Evolutionary conservation across 2,329 filamentous ascomycete species (phyloP).

Genomic region (Fusarium keratoplasticum): DNA sequence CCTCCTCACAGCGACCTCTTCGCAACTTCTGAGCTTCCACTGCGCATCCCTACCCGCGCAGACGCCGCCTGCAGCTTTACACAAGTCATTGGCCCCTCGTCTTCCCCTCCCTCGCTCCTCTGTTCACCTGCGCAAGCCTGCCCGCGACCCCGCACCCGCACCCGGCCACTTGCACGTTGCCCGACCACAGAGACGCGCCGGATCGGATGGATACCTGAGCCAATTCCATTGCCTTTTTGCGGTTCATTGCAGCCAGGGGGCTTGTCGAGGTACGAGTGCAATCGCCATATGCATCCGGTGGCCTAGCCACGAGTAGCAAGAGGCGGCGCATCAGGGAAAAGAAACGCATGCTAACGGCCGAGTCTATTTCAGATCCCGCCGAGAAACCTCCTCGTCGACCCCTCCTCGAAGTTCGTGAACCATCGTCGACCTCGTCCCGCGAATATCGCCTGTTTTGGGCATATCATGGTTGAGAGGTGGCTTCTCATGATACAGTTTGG

Average conservation of each 20-base stretch:
- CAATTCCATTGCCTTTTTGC: slow-evolving; percentile 22
- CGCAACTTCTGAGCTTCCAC: background rate
- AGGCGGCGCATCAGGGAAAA: background rate
- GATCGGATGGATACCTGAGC: slow-evolving; percentile 31
- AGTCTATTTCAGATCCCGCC: background rate
- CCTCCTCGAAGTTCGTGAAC: background rate
- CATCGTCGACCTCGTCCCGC: background rate
- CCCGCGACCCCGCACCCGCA: slow-evolving; percentile 36
- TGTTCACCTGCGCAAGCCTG: slow-evolving; percentile 16
- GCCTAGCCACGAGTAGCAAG: background rate
- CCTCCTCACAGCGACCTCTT: slow-evolving; percentile 7
- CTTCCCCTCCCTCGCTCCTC: slow-evolving; percentile 22
- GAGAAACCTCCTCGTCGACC: slow-evolving; percentile 6
- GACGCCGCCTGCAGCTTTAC: slow-evolving; percentile 18
- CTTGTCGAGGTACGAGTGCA: slow-evolving; percentile 26
- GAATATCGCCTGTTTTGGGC: slow-evolving; percentile 2
- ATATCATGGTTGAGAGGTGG: slow-evolving; percentile 9
- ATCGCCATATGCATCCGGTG: background rate
- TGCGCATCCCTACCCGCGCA: background rate
- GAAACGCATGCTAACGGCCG: slow-evolving; percentile 12
- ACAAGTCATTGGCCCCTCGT: slow-evolving; percentile 34
- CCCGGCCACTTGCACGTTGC: slow-evolving; percentile 27
- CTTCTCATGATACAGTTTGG: slow-evolving; percentile 6
- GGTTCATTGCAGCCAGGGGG: slow-evolving; percentile 21
- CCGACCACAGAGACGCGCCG: slow-evolving; percentile 13